Evolutionary conservation across 306 rosid genomes (phyloP).

Genomic region (Hylodesmum podocarpum): DNA sequence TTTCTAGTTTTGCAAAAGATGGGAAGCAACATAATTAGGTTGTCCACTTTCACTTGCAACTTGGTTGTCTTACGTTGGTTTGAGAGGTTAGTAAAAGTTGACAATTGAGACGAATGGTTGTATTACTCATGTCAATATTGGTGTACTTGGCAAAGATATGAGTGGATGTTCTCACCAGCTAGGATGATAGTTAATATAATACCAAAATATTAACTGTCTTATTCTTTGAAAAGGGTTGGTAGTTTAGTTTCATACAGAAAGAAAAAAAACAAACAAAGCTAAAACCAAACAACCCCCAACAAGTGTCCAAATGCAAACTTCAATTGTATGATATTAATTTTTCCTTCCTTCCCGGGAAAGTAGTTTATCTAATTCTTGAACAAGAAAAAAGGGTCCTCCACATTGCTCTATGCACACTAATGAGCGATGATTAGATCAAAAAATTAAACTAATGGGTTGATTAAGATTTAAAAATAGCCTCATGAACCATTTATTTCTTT

Average conservation of each 20-base stretch:
- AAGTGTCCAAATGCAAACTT: constrained; percentile 30
- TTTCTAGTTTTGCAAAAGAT: not conserved
- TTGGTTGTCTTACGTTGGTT: constrained; percentile 1
- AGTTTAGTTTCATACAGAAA: constrained; percentile 29
- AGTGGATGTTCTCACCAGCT: constrained; percentile 38
- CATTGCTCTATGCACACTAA: constrained; percentile 35
- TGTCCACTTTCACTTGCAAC: constrained; percentile 7
- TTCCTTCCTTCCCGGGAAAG: constrained; percentile 25
- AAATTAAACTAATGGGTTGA: constrained; percentile 1
- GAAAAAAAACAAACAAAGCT: no score
- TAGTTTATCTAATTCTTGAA: constrained; percentile 43
- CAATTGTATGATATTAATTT: constrained; percentile 15
- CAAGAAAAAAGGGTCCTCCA: constrained; percentile 12
- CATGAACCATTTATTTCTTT: constrained; percentile 5
- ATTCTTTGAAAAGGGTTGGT: constrained; percentile 44
- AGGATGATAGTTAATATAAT: constrained; percentile 44
- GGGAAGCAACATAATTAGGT: constrained; percentile 8
- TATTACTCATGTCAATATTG: not conserved
- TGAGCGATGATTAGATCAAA: not conserved
- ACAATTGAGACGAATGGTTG: constrained; percentile 7
- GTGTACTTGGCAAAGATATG: not conserved
- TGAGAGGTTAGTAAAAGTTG: not conserved
- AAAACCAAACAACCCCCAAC: constrained; percentile 5
- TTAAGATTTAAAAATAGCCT: not conserved
- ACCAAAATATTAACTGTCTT: constrained; percentile 19